phyloP scores from a whole-genome alignment of 768 basidiomycete genomes.

The Gloeophyllum trabeum region DNA sequence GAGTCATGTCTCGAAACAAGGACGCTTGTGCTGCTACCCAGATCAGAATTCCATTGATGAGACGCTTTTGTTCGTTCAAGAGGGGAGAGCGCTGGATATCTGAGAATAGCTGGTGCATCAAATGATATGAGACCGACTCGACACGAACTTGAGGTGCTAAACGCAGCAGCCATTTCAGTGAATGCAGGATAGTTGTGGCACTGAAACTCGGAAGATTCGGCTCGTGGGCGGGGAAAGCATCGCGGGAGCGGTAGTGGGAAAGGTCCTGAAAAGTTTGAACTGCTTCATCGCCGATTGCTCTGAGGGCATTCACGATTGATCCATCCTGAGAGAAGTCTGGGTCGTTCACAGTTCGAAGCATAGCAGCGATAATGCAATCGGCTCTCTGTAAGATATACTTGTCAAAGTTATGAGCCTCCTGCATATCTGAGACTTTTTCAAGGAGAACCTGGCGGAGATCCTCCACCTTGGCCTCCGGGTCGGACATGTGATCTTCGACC shows the following conservation, averaged over 20 bases:
- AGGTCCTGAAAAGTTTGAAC: slow-evolving; percentile 36
- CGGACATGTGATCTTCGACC: slow-evolving; percentile 21
- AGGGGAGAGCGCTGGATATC: slow-evolving; percentile 55
- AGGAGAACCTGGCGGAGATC: slow-evolving; percentile 25
- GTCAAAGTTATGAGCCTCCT: slow-evolving; percentile 20
- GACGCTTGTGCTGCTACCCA: slow-evolving; percentile 54
- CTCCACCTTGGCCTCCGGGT: slow-evolving; percentile 11
- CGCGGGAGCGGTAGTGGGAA: slow-evolving; percentile 36
- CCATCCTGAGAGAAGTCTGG: slow-evolving; percentile 48
- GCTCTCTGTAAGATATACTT: slow-evolving; percentile 29
- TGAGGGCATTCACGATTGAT: slow-evolving; percentile 36
- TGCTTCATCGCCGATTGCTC: slow-evolving; percentile 22
- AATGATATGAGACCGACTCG: slow-evolving; percentile 64
- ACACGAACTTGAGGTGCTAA: slow-evolving; percentile 29
- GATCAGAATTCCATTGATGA: slow-evolving; percentile 61
- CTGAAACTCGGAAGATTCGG: slow-evolving; percentile 58
- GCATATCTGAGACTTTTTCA: slow-evolving; percentile 18
- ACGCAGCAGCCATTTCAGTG: slow-evolving; percentile 48
- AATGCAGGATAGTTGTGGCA: slow-evolving; percentile 35
- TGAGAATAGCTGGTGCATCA: slow-evolving; percentile 63
- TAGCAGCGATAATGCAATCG: slow-evolving; percentile 45
- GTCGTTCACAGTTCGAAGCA: slow-evolving; percentile 56
- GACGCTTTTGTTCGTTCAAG: slow-evolving; percentile 74
- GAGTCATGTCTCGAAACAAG: slow-evolving; percentile 42
- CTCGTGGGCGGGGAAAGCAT: slow-evolving; percentile 39